Base-by-base conservation (phyloP, 805 yeast genomes). In the Blastobotrys muscicola region DNA sequence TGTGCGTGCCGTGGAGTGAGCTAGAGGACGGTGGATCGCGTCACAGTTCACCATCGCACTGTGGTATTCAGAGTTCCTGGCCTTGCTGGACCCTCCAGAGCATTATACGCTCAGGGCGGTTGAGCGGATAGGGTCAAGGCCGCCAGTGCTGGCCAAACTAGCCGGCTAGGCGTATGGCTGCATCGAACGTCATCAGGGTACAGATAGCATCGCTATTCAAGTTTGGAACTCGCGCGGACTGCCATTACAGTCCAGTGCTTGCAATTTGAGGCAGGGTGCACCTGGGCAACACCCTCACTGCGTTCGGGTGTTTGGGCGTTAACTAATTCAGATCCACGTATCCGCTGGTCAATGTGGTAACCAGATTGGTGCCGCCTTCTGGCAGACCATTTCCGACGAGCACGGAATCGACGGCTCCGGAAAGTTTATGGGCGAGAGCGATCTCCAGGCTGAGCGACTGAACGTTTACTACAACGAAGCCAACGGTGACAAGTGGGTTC, bases 381-480 rank as follows among this genome's bases (percentile, higher is more conserved):
- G 68, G 68, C 57, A 63, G 44, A 60, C 63, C 14, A 62, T 64
- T 43, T 50, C 53, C 46, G 56, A 57, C 40, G 68, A 64, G 44
- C 68, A 64, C 44, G 61, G 64, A 6, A 56, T 64, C 9, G 61
- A 60, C 45, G 41, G 43, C 32, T 57, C 60, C 16, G 68, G 68
- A 14, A 38, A 45, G 5, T 45, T 38, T 32, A 30, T n/a, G 16
- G 42, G 45, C 23, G 43, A 41, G 9, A 44, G 45, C n/a, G 51
- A 50, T 16, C 45, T 48, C 11, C 59, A 56, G 39, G 55, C 55
- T 13, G 70, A 66, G 49, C 79, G 80, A 49, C 69, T 87, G 53
- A 82, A 80, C 58, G 95, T 87, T 46, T 87, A 86, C 64, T 87
- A 84, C 71, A 83, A 82, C 42, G 68, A 68, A 51, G 95, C 95